Evolutionary conservation across 495 filamentous ascomycete species (phyloP).

Genomic region (Xeromyces bisporus): DNA sequence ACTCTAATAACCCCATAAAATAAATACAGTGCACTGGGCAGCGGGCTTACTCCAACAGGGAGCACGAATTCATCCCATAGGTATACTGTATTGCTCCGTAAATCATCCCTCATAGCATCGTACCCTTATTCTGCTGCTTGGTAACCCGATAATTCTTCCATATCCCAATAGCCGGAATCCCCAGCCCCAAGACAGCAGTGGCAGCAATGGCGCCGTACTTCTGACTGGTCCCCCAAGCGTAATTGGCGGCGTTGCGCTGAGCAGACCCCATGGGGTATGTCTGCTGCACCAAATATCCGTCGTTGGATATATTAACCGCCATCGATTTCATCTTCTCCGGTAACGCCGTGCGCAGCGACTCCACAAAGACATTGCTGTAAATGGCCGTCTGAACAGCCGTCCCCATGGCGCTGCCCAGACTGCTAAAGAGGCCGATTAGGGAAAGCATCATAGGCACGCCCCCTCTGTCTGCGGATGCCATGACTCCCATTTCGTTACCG

Average conservation of each 20-base stretch:
- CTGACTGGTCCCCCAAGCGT: conserved; percentile 44
- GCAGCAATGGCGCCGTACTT: conserved; percentile 41
- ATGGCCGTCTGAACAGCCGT: conserved; percentile 47
- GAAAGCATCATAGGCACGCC: conserved; percentile 57
- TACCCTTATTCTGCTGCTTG: conserved; percentile 31
- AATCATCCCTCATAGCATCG: too few species aligned
- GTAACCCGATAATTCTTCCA: conserved; percentile 32
- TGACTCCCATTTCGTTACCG: conserved; percentile 53
- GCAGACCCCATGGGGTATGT: conserved; percentile 35
- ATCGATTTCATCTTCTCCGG: conserved; percentile 28
- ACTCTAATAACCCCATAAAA: too few species aligned
- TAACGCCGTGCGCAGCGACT: conserved; percentile 27
- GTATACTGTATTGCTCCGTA: too few species aligned
- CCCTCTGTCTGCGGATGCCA: conserved; percentile 46
- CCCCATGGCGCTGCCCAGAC: conserved; percentile 55
- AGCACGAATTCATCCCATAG: too few species aligned
- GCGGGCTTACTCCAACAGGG: too few species aligned
- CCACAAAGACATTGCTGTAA: conserved; percentile 48
- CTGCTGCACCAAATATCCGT: conserved; percentile 31
- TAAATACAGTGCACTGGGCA: too few species aligned
- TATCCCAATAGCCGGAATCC: conserved; percentile 20
- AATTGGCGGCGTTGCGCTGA: conserved; percentile 36
- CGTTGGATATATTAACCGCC: conserved; percentile 29
- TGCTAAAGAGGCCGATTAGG: conserved; percentile 45
- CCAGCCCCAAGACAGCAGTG: conserved; percentile 19